These are phyloP conservation scores for Clarireedia monteithiana DNA, from an alignment of 2,329 filamentous ascomycete species.

Conservation along the genomic window DNA sequence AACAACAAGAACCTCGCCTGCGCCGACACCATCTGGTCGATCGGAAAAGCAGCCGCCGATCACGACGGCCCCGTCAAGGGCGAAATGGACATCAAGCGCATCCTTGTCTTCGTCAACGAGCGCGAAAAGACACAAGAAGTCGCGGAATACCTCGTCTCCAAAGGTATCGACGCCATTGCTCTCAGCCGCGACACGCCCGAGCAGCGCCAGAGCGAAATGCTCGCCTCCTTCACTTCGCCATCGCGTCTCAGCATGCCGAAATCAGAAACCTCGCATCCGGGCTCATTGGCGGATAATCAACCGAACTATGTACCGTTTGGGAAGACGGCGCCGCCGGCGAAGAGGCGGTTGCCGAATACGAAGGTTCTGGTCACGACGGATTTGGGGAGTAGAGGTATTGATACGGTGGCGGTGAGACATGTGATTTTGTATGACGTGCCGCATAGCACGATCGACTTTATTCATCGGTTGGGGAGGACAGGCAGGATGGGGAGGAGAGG, in stretches of 20 bases:
- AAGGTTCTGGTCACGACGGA: conserved; percentile 94
- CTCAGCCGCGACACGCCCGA: conserved; percentile 79
- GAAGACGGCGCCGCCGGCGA: conserved; percentile 18
- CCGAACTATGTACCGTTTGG: conserved; percentile 27
- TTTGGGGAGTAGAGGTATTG: conserved; percentile 84
- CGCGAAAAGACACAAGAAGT: conserved; percentile 80
- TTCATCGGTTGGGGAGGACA: conserved; percentile 86
- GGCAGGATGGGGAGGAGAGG: conserved; percentile 90
- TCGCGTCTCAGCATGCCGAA: not conserved
- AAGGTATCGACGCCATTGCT: conserved; percentile 82
- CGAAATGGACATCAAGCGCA: conserved; percentile 64
- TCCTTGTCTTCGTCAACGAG: conserved; percentile 96
- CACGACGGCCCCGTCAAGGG: conserved; percentile 49
- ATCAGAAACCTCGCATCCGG: conserved; percentile 25
- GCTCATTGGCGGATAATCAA: conserved; percentile 34
- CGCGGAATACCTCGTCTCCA: conserved; percentile 67
- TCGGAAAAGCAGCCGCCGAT: conserved; percentile 65
- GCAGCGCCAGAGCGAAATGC: conserved; percentile 66
- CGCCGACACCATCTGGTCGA: conserved; percentile 89
- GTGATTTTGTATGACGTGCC: conserved; percentile 97
- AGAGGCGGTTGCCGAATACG: conserved; percentile 54
- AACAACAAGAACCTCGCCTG: conserved; percentile 91
- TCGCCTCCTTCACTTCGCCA: conserved; percentile 59
- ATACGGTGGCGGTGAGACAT: conserved; percentile 83
- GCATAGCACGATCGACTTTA: conserved; percentile 95